Percentiles rank a stretch among this genome's conserved stretches.
phyloP scores from a whole-genome alignment of 2,329 filamentous ascomycete genomes.

The Penicillium thymicola region DNA sequence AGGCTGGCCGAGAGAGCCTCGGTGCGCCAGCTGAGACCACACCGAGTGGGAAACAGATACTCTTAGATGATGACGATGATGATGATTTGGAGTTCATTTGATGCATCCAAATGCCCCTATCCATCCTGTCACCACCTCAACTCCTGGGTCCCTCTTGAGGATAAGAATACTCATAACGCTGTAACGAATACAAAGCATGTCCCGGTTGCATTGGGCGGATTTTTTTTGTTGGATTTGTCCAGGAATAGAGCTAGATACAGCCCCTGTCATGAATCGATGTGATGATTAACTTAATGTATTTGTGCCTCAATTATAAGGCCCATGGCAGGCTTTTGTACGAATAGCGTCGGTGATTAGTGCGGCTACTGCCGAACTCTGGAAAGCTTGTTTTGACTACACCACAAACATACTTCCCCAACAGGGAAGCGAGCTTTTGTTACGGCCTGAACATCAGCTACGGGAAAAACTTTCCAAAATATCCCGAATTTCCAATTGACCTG shows the following conservation, averaged over 20 bases:
- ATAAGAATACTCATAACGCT: conserved; percentile 4
- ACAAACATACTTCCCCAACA: not conserved
- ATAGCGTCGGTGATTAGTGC: not conserved
- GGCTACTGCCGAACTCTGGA: not conserved
- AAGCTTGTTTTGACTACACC: not conserved
- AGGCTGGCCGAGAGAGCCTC: conserved; percentile 71
- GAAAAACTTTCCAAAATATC: not conserved
- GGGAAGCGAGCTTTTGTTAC: not conserved
- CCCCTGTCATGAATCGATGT: not conserved
- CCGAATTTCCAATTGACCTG: not conserved
- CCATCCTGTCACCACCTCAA: not conserved
- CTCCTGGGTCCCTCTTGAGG: not conserved
- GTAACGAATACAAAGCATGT: conserved; percentile 16
- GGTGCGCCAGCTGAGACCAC: conserved; percentile 48
- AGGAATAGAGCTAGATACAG: not conserved
- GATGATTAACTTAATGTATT: conserved; percentile 2
- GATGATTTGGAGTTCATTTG: conserved; percentile 50
- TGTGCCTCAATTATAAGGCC: not conserved
- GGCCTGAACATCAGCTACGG: not conserved
- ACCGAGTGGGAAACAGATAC: conserved; percentile 6
- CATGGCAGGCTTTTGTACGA: not conserved
- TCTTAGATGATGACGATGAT: conserved; percentile 49
- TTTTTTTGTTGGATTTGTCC: conserved; percentile 3
- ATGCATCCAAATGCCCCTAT: not conserved
- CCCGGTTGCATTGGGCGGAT: conserved; percentile 7